phyloP scores from a whole-genome alignment of 495 filamentous ascomycete genomes.

The Sphaerosporella brunnea region DNA sequence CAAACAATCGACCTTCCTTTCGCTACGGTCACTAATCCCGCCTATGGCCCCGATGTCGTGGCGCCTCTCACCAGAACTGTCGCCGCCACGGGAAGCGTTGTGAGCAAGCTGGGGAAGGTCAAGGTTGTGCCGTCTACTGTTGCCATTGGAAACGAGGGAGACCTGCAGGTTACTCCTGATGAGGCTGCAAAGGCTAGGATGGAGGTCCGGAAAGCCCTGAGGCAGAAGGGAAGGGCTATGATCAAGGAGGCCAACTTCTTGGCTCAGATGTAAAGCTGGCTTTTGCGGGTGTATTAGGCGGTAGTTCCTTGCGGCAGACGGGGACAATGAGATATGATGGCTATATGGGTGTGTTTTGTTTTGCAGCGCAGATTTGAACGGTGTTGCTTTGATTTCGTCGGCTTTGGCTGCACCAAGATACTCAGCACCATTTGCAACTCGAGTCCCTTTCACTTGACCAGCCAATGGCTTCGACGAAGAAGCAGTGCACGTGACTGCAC shows the following conservation, averaged over 20 bases:
- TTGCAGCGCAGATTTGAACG: too few relatives aligned
- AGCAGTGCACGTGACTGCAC: too few relatives aligned
- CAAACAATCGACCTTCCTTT: constrained; percentile 71
- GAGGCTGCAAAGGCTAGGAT: constrained; percentile 47
- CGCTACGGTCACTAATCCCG: constrained; percentile 28
- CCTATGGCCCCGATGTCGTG: background rate
- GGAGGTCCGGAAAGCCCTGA: constrained; percentile 50
- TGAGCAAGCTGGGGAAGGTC: constrained; percentile 7
- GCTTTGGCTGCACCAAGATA: too few relatives aligned
- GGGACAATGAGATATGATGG: too few relatives aligned
- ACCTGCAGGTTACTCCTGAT: constrained; percentile 39
- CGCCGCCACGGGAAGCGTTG: constrained; percentile 9
- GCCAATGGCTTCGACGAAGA: too few relatives aligned
- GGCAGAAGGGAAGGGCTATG: constrained; percentile 51
- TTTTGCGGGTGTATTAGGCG: too few relatives aligned
- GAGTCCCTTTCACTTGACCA: too few relatives aligned
- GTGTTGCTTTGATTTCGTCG: too few relatives aligned
- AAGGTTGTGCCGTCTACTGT: constrained; percentile 26
- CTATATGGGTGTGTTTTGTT: too few relatives aligned
- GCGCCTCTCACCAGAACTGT: constrained; percentile 18
- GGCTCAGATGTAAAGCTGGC: constrained; percentile 16
- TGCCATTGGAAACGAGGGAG: constrained; percentile 21
- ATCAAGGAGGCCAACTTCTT: constrained; percentile 95
- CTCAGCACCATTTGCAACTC: too few relatives aligned
- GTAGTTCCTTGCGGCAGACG: too few relatives aligned